These are phyloP conservation scores for Candolleomyces efflorescens DNA, from an alignment of 768 basidiomycete genomes.

Conservation along the genomic window DNA sequence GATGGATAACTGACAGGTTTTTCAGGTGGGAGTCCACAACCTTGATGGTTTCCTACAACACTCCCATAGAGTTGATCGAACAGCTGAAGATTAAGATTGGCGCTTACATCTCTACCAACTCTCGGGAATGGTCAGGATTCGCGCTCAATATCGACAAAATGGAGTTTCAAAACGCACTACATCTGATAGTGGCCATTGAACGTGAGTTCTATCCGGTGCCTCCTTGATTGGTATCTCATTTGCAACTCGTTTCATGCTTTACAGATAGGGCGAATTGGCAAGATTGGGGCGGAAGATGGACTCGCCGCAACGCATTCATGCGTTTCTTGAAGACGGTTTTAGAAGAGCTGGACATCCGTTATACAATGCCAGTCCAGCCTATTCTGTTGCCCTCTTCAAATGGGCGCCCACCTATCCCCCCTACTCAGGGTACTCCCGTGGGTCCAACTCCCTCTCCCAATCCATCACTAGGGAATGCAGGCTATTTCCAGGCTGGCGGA, in stretches of 20 bases:
- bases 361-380: slow-evolving; percentile 71
- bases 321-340: slow-evolving; percentile 62
- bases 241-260: background rate
- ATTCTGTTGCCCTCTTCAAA: slow-evolving; percentile 44
- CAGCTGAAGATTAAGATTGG: slow-evolving; percentile 56
- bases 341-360: slow-evolving; percentile 71
- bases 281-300: slow-evolving; percentile 82
- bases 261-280: slow-evolving; percentile 81
- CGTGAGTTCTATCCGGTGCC: slow-evolving; percentile 39
- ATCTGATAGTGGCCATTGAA: slow-evolving; percentile 65
- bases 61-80: slow-evolving; percentile 67
- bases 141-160: slow-evolving; percentile 72
- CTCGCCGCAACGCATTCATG: slow-evolving; percentile 73
- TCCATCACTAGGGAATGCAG: too few species aligned
- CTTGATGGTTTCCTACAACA: slow-evolving; percentile 62
- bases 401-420: background rate
- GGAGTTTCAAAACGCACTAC: slow-evolving; percentile 71
- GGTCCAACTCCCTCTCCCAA: background rate
- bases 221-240: background rate
- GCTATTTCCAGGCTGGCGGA: too few species aligned
- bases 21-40: slow-evolving; percentile 65
- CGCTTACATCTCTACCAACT: slow-evolving; percentile 57
- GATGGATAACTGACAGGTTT: background rate
- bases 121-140: slow-evolving; percentile 67
- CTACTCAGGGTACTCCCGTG: slow-evolving; percentile 8